Percentiles rank a stretch among this genome's conserved stretches.
Conservation (phyloP, 768 basidiomycete genomes). For the Hemileccinum rubropunctum region DNA sequence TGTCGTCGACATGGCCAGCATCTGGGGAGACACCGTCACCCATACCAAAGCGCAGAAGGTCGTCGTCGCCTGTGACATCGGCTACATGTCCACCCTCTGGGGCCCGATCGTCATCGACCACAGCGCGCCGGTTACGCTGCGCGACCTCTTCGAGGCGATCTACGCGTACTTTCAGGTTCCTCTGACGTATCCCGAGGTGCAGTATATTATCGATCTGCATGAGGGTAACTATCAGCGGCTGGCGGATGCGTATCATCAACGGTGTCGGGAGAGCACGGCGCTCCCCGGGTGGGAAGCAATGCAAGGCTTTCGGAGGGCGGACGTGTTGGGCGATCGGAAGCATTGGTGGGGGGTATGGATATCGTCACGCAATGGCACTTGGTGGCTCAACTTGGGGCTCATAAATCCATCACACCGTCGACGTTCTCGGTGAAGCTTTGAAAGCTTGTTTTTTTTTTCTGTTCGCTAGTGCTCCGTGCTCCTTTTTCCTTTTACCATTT, state of each 20-base stretch:
- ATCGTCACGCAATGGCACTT: conserved; percentile 33
- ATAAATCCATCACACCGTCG: conserved; percentile 21
- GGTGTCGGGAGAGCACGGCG: conserved; percentile 39
- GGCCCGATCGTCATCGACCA: conserved; percentile 46
- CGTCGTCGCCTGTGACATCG: conserved; percentile 24
- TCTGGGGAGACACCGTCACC: conserved; percentile 21
- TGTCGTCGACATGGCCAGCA: conserved; percentile 17
- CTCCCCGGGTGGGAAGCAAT: conserved; percentile 38
- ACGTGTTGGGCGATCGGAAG: conserved; percentile 46
- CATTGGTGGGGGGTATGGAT: conserved; percentile 44
- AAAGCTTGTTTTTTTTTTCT: not conserved
- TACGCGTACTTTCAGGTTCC: conserved; percentile 46
- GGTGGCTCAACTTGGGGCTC: conserved; percentile 48
- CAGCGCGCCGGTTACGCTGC: conserved; percentile 34
- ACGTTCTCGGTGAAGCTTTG: not conserved
- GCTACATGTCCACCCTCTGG: conserved; percentile 37
- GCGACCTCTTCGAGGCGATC: conserved; percentile 48
- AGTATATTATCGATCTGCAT: conserved; percentile 16
- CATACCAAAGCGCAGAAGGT: conserved; percentile 19
- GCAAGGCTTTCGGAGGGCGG: conserved; percentile 46
- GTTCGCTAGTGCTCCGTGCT: no score
- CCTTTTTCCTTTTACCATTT: no score
- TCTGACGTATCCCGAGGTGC: conserved; percentile 34
- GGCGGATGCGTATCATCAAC: conserved; percentile 29
- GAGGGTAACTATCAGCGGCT: conserved; percentile 21